These are phyloP conservation scores for Pyronema domesticum DNA, from an alignment of 495 filamentous ascomycete genomes.

Conservation along the genomic window DNA sequence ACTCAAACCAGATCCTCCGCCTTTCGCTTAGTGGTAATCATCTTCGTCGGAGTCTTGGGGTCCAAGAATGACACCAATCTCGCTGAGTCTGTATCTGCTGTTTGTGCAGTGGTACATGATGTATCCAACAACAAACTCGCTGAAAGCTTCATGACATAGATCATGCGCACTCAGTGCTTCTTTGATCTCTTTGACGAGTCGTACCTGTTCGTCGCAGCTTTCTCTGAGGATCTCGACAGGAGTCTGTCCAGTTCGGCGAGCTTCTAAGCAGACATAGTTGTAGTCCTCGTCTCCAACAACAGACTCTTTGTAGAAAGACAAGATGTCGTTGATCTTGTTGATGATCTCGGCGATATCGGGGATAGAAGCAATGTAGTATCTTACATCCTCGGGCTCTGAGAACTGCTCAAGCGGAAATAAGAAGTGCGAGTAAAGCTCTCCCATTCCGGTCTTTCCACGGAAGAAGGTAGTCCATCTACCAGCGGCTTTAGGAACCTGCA, in stretches of 20 bases:
- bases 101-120: neutral
- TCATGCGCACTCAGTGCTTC: neutral
- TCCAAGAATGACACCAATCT: neutral
- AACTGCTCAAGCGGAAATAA: neutral
- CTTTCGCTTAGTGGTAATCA: too few relatives aligned
- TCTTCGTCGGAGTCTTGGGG: neutral
- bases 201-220: neutral
- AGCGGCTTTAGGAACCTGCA: neutral
- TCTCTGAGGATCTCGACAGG: neutral
- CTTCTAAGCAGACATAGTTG: neutral
- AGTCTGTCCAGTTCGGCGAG: neutral
- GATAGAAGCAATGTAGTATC: neutral
- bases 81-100: neutral
- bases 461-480: neutral
- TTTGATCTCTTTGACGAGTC: neutral
- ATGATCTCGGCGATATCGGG: conserved; percentile 1
- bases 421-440: neutral
- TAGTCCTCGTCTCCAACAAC: neutral
- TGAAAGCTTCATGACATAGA: neutral
- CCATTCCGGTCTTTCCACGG: conserved; percentile 3
- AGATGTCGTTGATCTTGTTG: conserved; percentile 1
- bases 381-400: neutral
- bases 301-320: conserved; percentile 5
- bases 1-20: too few relatives aligned
- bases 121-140: neutral